Evolutionary conservation across 345 rosid genomes (phyloP).

Genomic region (Citrus unshiu): DNA sequence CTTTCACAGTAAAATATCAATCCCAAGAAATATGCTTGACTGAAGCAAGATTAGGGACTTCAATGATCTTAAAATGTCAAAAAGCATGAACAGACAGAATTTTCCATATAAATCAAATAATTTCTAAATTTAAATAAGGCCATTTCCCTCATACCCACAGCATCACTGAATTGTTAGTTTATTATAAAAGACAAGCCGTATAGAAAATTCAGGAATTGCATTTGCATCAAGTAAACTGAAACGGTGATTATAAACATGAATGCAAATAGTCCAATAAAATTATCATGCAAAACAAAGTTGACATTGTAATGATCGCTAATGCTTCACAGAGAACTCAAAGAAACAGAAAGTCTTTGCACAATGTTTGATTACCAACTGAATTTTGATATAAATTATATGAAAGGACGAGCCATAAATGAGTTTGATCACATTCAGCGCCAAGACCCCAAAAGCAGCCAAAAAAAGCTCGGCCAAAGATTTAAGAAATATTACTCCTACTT

Average conservation of each 20-base stretch:
- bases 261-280: neutral
- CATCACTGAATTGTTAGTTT: neutral
- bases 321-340: neutral
- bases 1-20: neutral
- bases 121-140: neutral
- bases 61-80: neutral
- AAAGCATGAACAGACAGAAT: neutral
- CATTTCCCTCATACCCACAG: neutral
- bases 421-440: neutral
- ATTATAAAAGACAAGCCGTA: neutral
- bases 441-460: neutral
- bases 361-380: neutral
- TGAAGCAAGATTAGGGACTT: neutral
- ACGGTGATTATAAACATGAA: neutral
- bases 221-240: neutral
- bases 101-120: neutral
- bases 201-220: neutral
- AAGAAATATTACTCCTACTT: neutral
- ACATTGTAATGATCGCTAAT: neutral
- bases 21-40: neutral
- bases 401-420: neutral
- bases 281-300: neutral
- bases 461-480: neutral
- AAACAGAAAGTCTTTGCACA: neutral
- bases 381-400: neutral